Percentiles rank a stretch among this genome's conserved stretches.
Evolutionary conservation across 768 basidiomycete genomes (phyloP).

Genomic region (Pleurotus ostreatus): DNA sequence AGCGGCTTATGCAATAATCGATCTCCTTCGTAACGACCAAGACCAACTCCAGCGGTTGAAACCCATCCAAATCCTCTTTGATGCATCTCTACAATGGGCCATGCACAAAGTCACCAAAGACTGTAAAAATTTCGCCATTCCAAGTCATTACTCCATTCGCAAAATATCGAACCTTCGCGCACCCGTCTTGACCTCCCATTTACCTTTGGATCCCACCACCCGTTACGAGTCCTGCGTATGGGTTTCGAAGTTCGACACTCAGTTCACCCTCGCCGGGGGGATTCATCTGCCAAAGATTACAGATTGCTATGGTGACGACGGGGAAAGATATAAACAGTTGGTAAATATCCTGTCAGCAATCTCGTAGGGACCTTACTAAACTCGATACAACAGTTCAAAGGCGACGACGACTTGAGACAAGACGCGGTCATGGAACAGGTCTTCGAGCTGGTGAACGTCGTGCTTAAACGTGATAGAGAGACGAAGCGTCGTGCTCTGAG

Average conservation of each 20-base stretch:
- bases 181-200: conserved; percentile 78
- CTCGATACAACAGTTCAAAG: conserved; percentile 68
- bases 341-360: conserved; percentile 38
- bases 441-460: conserved; percentile 81
- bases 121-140: conserved; percentile 30
- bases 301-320: conserved; percentile 64
- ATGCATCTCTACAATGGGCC: conserved; percentile 73
- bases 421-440: conserved; percentile 99
- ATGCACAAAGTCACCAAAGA: conserved; percentile 42
- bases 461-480: conserved; percentile 70
- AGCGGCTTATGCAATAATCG: conserved; percentile 63
- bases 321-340: conserved; percentile 68
- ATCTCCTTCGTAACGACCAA: conserved; percentile 43
- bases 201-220: conserved; percentile 65
- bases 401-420: conserved; percentile 89
- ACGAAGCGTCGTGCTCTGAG: conserved; percentile 68
- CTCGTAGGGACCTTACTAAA: not conserved
- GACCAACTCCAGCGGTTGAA: conserved; percentile 33
- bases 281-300: conserved; percentile 80
- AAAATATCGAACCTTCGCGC: conserved; percentile 55
- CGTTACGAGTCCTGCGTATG: conserved; percentile 69
- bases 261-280: conserved; percentile 71
- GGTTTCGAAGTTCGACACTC: conserved; percentile 56
- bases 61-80: conserved; percentile 57
- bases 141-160: conserved; percentile 39